Percentiles rank a stretch among this genome's conserved stretches.
Conservation (phyloP, 768 basidiomycete species). For the Mycena belliarum region DNA sequence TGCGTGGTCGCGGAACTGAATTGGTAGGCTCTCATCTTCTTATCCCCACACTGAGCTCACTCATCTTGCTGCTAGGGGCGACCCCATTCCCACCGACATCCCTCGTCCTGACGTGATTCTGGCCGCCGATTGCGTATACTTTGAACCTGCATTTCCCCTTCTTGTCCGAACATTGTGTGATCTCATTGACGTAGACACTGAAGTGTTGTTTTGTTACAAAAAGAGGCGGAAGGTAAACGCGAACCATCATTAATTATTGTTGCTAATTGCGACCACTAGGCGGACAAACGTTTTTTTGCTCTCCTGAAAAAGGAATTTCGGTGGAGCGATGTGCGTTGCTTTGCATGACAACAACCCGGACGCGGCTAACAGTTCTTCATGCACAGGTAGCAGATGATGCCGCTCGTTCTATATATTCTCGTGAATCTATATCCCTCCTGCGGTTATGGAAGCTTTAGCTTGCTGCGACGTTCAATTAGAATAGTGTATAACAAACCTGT, state of each 20-base stretch:
- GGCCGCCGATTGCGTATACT: constrained; percentile 95
- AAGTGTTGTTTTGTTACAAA: constrained; percentile 91
- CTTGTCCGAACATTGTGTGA: constrained; percentile 77
- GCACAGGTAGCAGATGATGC: constrained; percentile 66
- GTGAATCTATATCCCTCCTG: constrained; percentile 69
- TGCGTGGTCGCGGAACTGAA: constrained; percentile 73
- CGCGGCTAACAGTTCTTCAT: constrained; percentile 1
- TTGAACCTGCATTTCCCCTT: constrained; percentile 89
- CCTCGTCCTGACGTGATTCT: constrained; percentile 68
- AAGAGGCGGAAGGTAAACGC: constrained; percentile 78
- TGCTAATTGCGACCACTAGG: constrained; percentile 44
- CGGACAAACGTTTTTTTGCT: constrained; percentile 84
- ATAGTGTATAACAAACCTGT: neutral
- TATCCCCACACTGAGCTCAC: neutral
- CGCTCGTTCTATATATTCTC: constrained; percentile 52
- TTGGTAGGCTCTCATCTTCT: constrained; percentile 55
- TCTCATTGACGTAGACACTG: constrained; percentile 49
- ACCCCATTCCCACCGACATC: constrained; percentile 48
- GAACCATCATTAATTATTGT: neutral
- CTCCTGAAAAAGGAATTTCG: constrained; percentile 77
- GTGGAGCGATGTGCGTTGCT: constrained; percentile 59
- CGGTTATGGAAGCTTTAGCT: constrained; percentile 38
- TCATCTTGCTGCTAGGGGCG: constrained; percentile 54
- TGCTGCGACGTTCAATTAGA: neutral
- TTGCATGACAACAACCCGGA: neutral